phyloP scores from a whole-genome alignment of 2,329 filamentous ascomycete species.

The Aureobasidium mangrovei region DNA sequence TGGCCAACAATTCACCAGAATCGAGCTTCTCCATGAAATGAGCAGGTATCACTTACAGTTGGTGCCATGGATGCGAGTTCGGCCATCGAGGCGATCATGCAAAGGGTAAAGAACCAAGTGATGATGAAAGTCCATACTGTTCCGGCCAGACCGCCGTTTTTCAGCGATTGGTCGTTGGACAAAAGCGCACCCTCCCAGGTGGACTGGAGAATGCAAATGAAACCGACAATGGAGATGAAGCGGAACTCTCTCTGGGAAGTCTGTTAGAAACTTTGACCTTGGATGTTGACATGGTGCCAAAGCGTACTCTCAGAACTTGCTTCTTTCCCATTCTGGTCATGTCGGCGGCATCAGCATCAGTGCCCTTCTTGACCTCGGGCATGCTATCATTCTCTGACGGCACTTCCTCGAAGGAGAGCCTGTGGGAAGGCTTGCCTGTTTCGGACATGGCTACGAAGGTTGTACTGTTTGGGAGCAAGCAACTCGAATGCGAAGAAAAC shows the following conservation, averaged over 20 bases:
- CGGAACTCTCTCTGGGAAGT: constrained; percentile 39
- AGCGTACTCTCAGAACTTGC: constrained; percentile 37
- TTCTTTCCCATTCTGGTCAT: constrained; percentile 44
- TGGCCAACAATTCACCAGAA: too few species aligned
- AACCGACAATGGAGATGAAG: constrained; percentile 43
- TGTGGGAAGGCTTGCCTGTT: not conserved
- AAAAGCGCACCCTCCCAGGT: constrained; percentile 42
- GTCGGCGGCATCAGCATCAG: constrained; percentile 32
- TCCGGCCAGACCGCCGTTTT: constrained; percentile 15
- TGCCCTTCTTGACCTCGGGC: constrained; percentile 22
- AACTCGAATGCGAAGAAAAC: not conserved
- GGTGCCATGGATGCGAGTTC: constrained; percentile 39
- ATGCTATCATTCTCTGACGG: not conserved
- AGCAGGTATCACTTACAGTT: constrained; percentile 25
- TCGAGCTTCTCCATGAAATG: too few species aligned
- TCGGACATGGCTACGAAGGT: not conserved
- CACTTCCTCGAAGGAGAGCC: constrained; percentile 10
- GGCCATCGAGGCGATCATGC: constrained; percentile 22
- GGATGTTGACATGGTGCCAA: not conserved
- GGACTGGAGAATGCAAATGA: constrained; percentile 44
- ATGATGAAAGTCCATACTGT: constrained; percentile 13
- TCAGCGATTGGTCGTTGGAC: constrained; percentile 2
- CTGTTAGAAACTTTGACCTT: constrained; percentile 19
- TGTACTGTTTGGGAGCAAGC: not conserved
- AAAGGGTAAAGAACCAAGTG: constrained; percentile 27